phyloP scores from a whole-genome alignment of 1,284 basidiomycete genomes.

The Hymenochaete sp. region DNA sequence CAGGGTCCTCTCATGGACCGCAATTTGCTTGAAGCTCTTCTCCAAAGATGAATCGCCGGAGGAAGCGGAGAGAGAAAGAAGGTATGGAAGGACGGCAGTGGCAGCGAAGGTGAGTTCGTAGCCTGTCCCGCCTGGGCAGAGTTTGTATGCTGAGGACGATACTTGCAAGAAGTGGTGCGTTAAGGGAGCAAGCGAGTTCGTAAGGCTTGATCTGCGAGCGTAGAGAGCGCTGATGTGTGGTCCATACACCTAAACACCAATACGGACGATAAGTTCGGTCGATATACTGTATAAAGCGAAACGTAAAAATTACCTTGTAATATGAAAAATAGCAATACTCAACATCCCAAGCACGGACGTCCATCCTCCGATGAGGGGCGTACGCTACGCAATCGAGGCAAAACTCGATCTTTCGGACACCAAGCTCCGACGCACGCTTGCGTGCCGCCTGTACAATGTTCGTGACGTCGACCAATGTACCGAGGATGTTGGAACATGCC shows the following conservation, averaged over 20 bases:
- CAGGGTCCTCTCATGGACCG: constrained; percentile 38
- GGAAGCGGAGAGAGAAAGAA: constrained; percentile 47
- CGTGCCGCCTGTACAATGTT: constrained; percentile 45
- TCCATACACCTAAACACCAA: constrained; percentile 53
- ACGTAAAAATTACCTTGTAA: constrained; percentile 51
- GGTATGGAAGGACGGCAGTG: constrained; percentile 55
- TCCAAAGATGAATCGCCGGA: constrained; percentile 37
- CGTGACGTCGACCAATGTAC: constrained; percentile 55
- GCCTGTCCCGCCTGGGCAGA: constrained; percentile 64
- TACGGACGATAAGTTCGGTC: background rate
- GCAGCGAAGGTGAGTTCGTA: constrained; percentile 62
- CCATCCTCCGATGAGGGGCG: constrained; percentile 62
- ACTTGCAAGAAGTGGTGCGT: constrained; percentile 66
- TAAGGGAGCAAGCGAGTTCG: constrained; percentile 43
- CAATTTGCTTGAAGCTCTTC: constrained; percentile 40
- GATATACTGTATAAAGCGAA: background rate
- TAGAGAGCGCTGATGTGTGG: constrained; percentile 66
- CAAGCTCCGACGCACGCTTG: constrained; percentile 40
- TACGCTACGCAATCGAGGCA: constrained; percentile 74
- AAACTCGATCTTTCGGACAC: constrained; percentile 55
- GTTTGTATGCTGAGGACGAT: constrained; percentile 44
- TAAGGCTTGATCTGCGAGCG: constrained; percentile 38
- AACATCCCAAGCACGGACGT: constrained; percentile 67
- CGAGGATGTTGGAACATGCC: constrained; percentile 71
- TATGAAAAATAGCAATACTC: constrained; percentile 66